Percentiles rank a stretch among this genome's conserved stretches.
Evolutionary conservation across 768 basidiomycete species (phyloP).

Genomic region (Cantharellus cinnabarinus): DNA sequence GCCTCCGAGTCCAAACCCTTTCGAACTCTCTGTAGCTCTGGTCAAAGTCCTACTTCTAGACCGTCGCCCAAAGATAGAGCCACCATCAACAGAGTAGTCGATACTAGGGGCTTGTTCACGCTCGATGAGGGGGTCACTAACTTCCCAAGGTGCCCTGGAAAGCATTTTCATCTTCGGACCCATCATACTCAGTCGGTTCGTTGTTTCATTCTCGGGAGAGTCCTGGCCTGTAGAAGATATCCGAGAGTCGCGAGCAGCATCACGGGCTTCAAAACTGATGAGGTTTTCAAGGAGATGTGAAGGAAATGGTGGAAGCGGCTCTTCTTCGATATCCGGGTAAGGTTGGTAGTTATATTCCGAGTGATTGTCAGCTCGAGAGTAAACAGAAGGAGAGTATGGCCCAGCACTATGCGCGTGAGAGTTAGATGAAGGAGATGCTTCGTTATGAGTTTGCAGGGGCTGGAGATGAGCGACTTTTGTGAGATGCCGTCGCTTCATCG

Average conservation of each 20-base stretch:
- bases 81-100: not conserved
- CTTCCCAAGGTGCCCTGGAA: not conserved
- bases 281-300: no score
- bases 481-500: no score
- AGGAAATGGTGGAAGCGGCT: not conserved
- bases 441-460: not conserved
- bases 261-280: not conserved
- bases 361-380: not conserved
- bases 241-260: not conserved
- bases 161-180: not conserved
- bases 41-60: not conserved
- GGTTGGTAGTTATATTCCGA: not conserved
- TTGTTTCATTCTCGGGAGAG: not conserved
- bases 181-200: not conserved
- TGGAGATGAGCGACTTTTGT: no score
- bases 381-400: not conserved
- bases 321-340: not conserved
- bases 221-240: not conserved
- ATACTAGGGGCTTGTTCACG: not conserved
- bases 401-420: not conserved
- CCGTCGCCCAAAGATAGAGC: not conserved
- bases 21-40: not conserved
- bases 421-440: not conserved
- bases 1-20: not conserved
- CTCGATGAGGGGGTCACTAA: not conserved